Evolutionary conservation across 2,329 filamentous ascomycete species (phyloP).

Genomic region (Fonsecaea pedrosoi): DNA sequence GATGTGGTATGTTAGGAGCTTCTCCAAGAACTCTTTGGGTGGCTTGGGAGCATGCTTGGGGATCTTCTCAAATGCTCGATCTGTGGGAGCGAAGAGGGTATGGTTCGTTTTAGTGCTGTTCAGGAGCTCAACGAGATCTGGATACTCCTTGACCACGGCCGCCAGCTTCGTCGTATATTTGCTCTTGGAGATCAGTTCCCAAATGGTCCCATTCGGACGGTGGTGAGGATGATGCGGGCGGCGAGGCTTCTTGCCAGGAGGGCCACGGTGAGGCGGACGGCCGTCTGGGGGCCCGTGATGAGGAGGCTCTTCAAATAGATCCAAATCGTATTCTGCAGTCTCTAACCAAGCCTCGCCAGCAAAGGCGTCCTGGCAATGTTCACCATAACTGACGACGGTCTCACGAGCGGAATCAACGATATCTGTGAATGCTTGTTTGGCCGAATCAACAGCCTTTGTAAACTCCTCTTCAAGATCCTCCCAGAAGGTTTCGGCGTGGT

Average conservation of each 20-base stretch:
- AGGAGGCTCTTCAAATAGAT: slow-evolving; percentile 33
- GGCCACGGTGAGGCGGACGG: slow-evolving; percentile 44
- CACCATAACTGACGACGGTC: slow-evolving; percentile 47
- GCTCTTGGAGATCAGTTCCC: slow-evolving; percentile 76
- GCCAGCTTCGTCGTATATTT: slow-evolving; percentile 80
- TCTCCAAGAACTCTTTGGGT: slow-evolving; percentile 72
- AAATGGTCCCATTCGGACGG: slow-evolving; percentile 73
- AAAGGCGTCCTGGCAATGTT: slow-evolving; percentile 54
- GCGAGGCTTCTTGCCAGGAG: slow-evolving; percentile 34
- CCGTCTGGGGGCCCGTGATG: slow-evolving; percentile 39
- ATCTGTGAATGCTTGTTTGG: slow-evolving; percentile 51
- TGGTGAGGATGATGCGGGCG: slow-evolving; percentile 47
- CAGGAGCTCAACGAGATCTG: slow-evolving; percentile 73
- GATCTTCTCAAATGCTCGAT: slow-evolving; percentile 75
- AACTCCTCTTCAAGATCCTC: slow-evolving; percentile 42
- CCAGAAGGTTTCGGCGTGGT: slow-evolving; percentile 38
- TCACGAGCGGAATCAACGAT: slow-evolving; percentile 52
- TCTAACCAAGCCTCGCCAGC: slow-evolving; percentile 58
- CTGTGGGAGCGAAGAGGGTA: slow-evolving; percentile 81
- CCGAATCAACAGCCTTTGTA: slow-evolving; percentile 50
- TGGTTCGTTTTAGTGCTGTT: slow-evolving; percentile 77
- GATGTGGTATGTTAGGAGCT: slow-evolving; percentile 77
- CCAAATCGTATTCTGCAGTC: slow-evolving; percentile 35
- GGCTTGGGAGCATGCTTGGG: slow-evolving; percentile 65
- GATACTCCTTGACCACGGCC: slow-evolving; percentile 74